Percentiles rank a stretch among this genome's conserved stretches.
These are phyloP conservation scores for Hyaloraphidium curvatum DNA, from an alignment of 192 early-diverging fungal species.

Conservation along the genomic window DNA sequence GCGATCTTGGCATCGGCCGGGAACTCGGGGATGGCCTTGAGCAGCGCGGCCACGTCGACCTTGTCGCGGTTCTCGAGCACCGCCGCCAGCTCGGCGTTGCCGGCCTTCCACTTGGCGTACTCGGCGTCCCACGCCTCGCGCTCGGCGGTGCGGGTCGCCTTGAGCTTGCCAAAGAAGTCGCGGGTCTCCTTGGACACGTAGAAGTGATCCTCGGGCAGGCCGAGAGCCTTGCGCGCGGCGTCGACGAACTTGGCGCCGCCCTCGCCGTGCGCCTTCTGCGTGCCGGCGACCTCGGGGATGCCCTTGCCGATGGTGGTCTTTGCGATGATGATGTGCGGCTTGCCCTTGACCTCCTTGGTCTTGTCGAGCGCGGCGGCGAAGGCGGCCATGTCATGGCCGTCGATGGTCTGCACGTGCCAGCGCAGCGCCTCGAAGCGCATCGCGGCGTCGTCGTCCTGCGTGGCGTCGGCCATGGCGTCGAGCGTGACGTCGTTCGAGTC, in stretches of 20 bases:
- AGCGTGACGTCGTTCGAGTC: slow-evolving; percentile 95
- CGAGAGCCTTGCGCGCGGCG: slow-evolving; percentile 66
- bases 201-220: slow-evolving; percentile 56
- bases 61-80: no score
- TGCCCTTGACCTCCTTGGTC: slow-evolving; percentile 69
- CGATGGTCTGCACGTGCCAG: slow-evolving; percentile 65
- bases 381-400: slow-evolving; percentile 45
- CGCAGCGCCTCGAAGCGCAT: slow-evolving; percentile 83
- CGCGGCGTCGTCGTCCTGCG: slow-evolving; percentile 71
- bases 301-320: slow-evolving; percentile 85
- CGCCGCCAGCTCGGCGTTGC: no score
- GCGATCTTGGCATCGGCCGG: no score
- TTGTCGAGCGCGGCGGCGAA: slow-evolving; percentile 55
- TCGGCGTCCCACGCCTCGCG: no score
- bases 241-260: slow-evolving; percentile 55
- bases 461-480: slow-evolving; percentile 70
- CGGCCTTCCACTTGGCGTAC: no score
- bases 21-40: no score
- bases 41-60: no score
- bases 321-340: slow-evolving; percentile 61
- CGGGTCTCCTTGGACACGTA: slow-evolving; percentile 46
- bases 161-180: no score
- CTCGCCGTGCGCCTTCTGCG: slow-evolving; percentile 80
- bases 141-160: no score
- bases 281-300: slow-evolving; percentile 67